These are phyloP conservation scores for Paecilomyces dactylethromorphus DNA, from an alignment of 2,329 filamentous ascomycete species.

Conservation along the genomic window DNA sequence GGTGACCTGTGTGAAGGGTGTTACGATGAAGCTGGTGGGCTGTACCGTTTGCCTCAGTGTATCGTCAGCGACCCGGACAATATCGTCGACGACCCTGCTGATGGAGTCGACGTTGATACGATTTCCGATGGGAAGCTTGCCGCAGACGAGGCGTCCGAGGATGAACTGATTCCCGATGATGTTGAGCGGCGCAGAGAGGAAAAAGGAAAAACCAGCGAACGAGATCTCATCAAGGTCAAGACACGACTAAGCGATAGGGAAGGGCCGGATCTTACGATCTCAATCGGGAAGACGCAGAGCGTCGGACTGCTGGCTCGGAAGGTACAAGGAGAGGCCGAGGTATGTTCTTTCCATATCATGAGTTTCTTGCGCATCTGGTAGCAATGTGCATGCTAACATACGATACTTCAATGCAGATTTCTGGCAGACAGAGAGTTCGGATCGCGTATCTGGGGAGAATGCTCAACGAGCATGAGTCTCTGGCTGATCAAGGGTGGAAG, in stretches of 20 bases:
- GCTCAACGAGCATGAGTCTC: constrained; percentile 59
- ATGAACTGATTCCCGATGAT: constrained; percentile 30
- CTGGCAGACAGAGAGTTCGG: constrained; percentile 53
- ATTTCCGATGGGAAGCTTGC: constrained; percentile 26
- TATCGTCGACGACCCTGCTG: constrained; percentile 26
- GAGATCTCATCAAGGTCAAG: constrained; percentile 51
- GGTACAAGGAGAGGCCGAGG: constrained; percentile 57
- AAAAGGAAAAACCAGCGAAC: constrained; percentile 55
- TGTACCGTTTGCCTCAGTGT: constrained; percentile 63
- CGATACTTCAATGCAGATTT: constrained; percentile 42
- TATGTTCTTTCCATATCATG: constrained; percentile 36
- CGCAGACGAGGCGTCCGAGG: constrained; percentile 33
- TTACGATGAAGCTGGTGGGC: constrained; percentile 64
- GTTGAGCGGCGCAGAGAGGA: constrained; percentile 44
- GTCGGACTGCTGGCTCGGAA: constrained; percentile 58
- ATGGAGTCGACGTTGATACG: constrained; percentile 20
- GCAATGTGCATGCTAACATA: not conserved
- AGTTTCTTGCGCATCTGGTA: not conserved
- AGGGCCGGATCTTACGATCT: constrained; percentile 56
- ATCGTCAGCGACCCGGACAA: constrained; percentile 64
- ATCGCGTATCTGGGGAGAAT: constrained; percentile 78
- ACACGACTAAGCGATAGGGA: constrained; percentile 61
- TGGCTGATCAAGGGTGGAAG: constrained; percentile 68
- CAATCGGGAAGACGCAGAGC: constrained; percentile 54
- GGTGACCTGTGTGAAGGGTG: constrained; percentile 65